phyloP scores from a whole-genome alignment of 192 early-diverging fungal species.

The Coemansia sp. region DNA sequence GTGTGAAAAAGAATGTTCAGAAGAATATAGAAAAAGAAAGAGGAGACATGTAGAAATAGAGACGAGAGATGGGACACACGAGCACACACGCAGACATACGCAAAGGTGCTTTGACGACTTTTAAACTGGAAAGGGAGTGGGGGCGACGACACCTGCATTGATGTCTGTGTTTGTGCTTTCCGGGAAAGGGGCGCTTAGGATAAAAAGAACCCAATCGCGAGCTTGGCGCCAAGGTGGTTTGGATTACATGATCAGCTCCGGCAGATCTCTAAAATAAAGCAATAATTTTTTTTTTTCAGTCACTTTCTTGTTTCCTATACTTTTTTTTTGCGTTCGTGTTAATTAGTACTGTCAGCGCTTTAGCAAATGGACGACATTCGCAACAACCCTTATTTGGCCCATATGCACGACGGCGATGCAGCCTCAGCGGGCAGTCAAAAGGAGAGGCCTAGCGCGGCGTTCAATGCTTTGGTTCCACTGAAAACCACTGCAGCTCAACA shows the following conservation, averaged over 20 bases:
- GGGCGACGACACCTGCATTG: not conserved
- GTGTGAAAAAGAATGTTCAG: not conserved
- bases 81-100: too few species aligned
- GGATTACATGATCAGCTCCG: conserved; percentile 1
- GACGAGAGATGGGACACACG: not conserved
- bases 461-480: conserved; percentile 33
- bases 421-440: not conserved
- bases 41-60: not conserved
- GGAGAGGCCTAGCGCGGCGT: conserved; percentile 21
- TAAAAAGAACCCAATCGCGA: not conserved
- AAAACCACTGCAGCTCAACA: conserved; percentile 76
- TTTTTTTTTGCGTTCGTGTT: not conserved
- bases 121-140: not conserved
- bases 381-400: conserved; percentile 52
- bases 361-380: conserved; percentile 31
- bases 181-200: not conserved
- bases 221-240: not conserved
- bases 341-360: not conserved
- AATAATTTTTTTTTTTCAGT: not conserved
- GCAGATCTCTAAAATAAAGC: not conserved
- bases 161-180: not conserved
- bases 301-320: not conserved
- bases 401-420: conserved; percentile 36
- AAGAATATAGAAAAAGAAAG: not conserved
- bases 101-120: not conserved